phyloP scores from a whole-genome alignment of 495 filamentous ascomycete genomes.

The Cercophora newfieldiana region DNA sequence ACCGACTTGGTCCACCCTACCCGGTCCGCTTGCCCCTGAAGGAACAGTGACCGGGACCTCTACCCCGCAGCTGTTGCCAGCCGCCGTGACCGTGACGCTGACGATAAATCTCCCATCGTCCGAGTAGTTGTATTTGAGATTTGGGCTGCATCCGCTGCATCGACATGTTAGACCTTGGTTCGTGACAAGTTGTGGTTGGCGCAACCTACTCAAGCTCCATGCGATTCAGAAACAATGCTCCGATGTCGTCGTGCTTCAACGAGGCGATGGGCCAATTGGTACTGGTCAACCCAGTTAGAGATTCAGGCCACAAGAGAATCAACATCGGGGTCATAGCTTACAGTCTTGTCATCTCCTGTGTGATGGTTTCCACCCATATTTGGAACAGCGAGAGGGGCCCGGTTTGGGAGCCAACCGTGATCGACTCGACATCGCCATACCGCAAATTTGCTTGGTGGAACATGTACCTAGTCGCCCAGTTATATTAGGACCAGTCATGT shows the following conservation, averaged over 20 bases:
- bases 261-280: constrained; percentile 60
- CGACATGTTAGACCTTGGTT: not conserved
- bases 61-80: constrained; percentile 51
- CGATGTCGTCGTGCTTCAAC: constrained; percentile 59
- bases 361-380: constrained; percentile 60
- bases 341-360: constrained; percentile 58
- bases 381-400: constrained; percentile 57
- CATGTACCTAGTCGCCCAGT: constrained; percentile 36
- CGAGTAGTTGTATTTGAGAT: constrained; percentile 47
- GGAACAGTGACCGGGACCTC: constrained; percentile 61
- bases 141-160: constrained; percentile 47
- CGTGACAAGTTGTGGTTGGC: not conserved
- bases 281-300: not conserved
- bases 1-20: constrained; percentile 56
- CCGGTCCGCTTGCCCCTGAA: constrained; percentile 39
- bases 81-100: constrained; percentile 52
- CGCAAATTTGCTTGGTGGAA: constrained; percentile 63
- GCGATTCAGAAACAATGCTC: constrained; percentile 49
- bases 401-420: constrained; percentile 54
- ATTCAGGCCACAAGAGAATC: not conserved
- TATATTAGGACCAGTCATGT: not conserved
- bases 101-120: constrained; percentile 46
- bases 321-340: not conserved
- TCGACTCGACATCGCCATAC: constrained; percentile 45
- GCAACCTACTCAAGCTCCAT: constrained; percentile 50